These are phyloP conservation scores for Skeletonema potamos DNA, from an alignment of 108 stramenopile species.

Conservation along the genomic window DNA sequence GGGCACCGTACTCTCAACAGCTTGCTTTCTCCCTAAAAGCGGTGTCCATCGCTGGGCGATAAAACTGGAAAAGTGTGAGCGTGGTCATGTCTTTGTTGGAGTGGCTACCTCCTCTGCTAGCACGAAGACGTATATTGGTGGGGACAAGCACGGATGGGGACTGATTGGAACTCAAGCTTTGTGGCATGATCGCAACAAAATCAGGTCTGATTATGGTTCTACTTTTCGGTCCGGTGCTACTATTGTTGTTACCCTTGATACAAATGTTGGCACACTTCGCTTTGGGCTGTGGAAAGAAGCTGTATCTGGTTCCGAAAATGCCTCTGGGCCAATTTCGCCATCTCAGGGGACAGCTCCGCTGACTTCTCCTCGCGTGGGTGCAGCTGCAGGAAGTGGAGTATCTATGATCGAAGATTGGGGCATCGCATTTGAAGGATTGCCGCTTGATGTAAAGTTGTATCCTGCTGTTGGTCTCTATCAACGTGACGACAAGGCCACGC, in stretches of 20 bases:
- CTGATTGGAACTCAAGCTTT: slow-evolving; percentile 96
- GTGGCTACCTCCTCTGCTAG: slow-evolving; percentile 90
- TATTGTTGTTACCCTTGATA: slow-evolving; percentile 80
- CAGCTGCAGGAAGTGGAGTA: slow-evolving; percentile 26
- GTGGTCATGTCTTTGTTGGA: slow-evolving; percentile 94
- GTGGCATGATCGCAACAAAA: slow-evolving; percentile 84
- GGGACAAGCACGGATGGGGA: slow-evolving; percentile 97
- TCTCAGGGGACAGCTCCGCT: slow-evolving; percentile 36
- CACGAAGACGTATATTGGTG: slow-evolving; percentile 92
- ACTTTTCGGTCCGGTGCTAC: slow-evolving; percentile 79
- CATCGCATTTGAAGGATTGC: slow-evolving; percentile 84
- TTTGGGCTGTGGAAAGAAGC: slow-evolving; percentile 77
- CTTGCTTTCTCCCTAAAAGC: slow-evolving; percentile 67
- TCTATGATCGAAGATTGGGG: slow-evolving; percentile 84
- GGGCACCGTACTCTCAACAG: slow-evolving; percentile 75
- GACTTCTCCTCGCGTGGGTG: slow-evolving; percentile 22
- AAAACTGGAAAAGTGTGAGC: slow-evolving; percentile 88
- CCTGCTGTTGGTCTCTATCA: slow-evolving; percentile 88
- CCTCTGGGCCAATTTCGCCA: slow-evolving; percentile 30
- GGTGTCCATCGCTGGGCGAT: slow-evolving; percentile 84
- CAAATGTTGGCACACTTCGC: slow-evolving; percentile 78
- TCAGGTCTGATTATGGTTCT: slow-evolving; percentile 80
- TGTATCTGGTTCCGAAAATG: slow-evolving; percentile 19
- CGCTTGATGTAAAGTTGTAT: slow-evolving; percentile 73
- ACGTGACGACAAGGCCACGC: slow-evolving; percentile 75